Evolutionary conservation across 2,329 filamentous ascomycete genomes (phyloP), one percentile per base, ranked within the genome.

Genomic region (Aaosphaeria arxii): DNA sequence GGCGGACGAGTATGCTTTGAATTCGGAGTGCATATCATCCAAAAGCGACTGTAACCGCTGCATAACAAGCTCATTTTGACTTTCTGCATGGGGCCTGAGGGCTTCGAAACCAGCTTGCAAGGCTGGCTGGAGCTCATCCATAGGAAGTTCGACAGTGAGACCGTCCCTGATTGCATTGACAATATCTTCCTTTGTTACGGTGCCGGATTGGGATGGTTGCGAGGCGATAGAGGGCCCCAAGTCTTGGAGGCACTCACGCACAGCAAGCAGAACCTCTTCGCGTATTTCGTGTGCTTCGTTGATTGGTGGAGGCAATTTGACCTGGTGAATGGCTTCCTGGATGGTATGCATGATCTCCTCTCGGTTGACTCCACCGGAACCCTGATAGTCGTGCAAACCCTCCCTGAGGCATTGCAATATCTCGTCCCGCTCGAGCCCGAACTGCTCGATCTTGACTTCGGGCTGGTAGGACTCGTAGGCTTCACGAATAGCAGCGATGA

Each of bases 391-490:
- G 55, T 88, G 84, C 0, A 97, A 79, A 1, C 92, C 92, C 72
- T 96, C 87, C 57, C 88, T 85, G 29, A 97, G 78, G 56, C 91
- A 95, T 36, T 87, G 84, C 11, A 97, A 77, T 42, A 97, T 88
- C 63, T 97, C 92, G 9, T 96, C 90, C 5, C 90, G 82, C 67
- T 96, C 92, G 1, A 97, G 77, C 2, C 91, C 92, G 53, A 95
- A 88, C 60, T 95, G 90, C 59, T 96, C 87, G 4, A 95, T 80
- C 58, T 95, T 87, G 44, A 96, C 90, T 59, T 96, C 90, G 1
- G 92, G 92, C 71, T 95, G 95, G 72, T 43, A 66, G 53, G 46
- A 85, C 89, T 96, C 92, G 84, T 91, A 95, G 1, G 91, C 92
- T 58, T 96, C 91, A 57, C 86, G 85, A 11, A 97, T 88, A 3